A percentile compares a stretch with the other conserved stretches of the same genome.
Evolutionary conservation across 108 stramenopile genomes (phyloP).

Genomic region (Cyclostephanos invisitatus): DNA sequence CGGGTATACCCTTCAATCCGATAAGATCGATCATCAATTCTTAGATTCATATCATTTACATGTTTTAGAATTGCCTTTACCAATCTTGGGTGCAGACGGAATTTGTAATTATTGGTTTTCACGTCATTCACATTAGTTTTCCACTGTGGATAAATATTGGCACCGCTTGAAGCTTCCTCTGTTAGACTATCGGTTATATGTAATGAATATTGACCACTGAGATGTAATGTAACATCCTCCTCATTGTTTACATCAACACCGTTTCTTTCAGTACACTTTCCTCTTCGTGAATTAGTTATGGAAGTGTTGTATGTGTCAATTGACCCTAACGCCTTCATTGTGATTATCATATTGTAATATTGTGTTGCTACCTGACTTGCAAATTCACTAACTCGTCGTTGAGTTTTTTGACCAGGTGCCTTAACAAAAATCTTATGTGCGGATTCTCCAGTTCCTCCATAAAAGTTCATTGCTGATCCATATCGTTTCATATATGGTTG

Average conservation of each 20-base stretch:
- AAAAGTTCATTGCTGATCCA: conserved; percentile 6
- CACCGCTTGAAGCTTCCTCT: background rate
- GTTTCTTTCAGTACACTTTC: background rate
- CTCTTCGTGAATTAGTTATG: too few relatives aligned
- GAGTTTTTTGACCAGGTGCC: background rate
- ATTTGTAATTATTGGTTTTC: background rate
- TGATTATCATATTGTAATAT: background rate
- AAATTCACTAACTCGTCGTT: conserved; percentile 3
- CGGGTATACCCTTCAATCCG: background rate
- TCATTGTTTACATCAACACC: background rate
- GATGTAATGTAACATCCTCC: background rate
- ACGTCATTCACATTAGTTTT: background rate
- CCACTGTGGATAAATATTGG: background rate
- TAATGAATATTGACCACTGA: background rate
- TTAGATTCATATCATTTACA: background rate
- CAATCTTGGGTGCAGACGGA: background rate
- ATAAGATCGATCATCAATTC: background rate
- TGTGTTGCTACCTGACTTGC: background rate
- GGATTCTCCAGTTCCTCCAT: background rate
- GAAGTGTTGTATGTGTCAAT: background rate
- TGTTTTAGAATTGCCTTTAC: background rate
- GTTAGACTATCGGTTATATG: background rate
- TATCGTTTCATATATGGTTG: background rate
- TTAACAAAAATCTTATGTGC: background rate
- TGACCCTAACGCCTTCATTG: background rate